Evolutionary conservation across 352 stramenopile genomes (phyloP), one percentile per base, ranked within the genome.

Genomic region (Phytophthora citricola): DNA sequence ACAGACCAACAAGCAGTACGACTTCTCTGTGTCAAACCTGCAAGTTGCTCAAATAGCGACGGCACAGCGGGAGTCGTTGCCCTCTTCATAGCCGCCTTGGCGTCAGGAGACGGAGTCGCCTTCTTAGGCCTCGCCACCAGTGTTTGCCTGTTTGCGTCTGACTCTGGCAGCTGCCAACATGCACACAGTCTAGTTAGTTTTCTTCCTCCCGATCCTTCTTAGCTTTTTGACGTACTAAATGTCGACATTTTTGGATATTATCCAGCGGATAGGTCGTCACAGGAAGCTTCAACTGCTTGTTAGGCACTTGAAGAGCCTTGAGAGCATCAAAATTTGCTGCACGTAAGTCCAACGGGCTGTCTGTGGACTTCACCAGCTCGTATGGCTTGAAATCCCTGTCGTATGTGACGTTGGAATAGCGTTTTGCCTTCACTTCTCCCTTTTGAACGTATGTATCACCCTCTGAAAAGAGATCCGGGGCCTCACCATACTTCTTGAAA

Each of bases 191-290:
- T 1, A 22, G 7, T 41, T 32, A 51, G 27, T 20, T 31, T 22
- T 12, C 3, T 24, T 3, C 24, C 22, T 50, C 2, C 34, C 31
- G 9, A 22, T 49, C n/a, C 12, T n/a, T 10, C 22, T 43, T 20
- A 36, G 32, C 11, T 10, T 36, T 14, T 6, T 22, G 32, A 76
- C 71, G 10, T 71, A 92, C 82, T 61, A 96, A 61, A 43, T 83
- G 60, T 7, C 89, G 75, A 66, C 88, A 97, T 55, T 97, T 95
- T 59, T 89, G 83, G 38, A 97, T 87, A 58, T 97, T 97, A 64
- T 98, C 90, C 38, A 98, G 73, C 44, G 85, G 81, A 61, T 64
- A 63, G 46, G 65, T 63, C 2, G 6, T n/a, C n/a, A 78, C 53
- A 27, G 73, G 79, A 17, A 80, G 48, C 31, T 58, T 53, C 12